Base-by-base conservation (phyloP, 2,329 filamentous ascomycete species). In the Paramyrothecium sp. region DNA sequence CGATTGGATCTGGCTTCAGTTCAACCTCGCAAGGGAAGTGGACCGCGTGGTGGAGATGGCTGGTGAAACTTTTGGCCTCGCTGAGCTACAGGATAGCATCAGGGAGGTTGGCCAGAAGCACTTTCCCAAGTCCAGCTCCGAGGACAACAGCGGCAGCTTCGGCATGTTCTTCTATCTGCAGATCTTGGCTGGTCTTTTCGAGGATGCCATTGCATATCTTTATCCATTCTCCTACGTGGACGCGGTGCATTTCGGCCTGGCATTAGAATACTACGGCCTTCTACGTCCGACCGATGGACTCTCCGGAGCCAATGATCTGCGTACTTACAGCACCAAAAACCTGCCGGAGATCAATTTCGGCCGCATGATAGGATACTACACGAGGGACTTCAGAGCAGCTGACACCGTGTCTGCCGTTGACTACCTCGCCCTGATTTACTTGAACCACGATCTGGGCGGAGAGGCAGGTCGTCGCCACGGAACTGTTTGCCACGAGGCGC, bases 91-190 rank as follows among this genome's bases (percentile, higher is more conserved):
- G 69, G 81, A 84, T 8, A 92, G 90, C 61, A 90, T 99, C 61
- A 82, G 84, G 56, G 92, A 97, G 65, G 96, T 99, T 68, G 94
- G 94, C 12, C 86, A 91, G 64, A 89, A 93, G 68, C 92, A 97
- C 73, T 99, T 98, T 75, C 86, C 89, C 65, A 93, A 94, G 73
- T 87, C 87, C 54, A 84, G 86, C 54, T 81, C 84, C n/a, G 92
- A 96, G 58, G 90, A 91, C 60, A 78, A 74, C 33, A 89, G 87
- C 62, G 90, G 89, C 63, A 89, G 88, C 61, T 95, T 92, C 64
- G 92, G 90, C 68, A 93, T 94, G 69, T 97, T 89, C 76, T 97
- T 99, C 78, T 92, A 96, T 74, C 84, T 99, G 63, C 92, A 97
- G 71, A 85, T 96, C 47, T 79, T 98, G 53, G 88, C 90, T 30